Evolutionary conservation across 202 grass and related monocot species (phyloP).

Genomic region (Saccharum hybrid): DNA sequence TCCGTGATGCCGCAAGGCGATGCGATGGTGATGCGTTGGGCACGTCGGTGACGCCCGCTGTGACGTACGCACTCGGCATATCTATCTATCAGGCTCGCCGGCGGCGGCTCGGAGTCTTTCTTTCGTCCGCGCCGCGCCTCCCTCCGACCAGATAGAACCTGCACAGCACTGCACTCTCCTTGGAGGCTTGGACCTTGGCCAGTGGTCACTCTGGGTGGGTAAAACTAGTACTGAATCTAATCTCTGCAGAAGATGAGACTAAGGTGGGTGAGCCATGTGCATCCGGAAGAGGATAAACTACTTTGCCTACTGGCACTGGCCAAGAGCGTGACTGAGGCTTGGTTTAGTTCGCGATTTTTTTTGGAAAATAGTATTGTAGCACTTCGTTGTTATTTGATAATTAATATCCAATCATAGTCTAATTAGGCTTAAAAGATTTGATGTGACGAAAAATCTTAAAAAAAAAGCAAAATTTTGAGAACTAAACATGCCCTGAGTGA

Average conservation of each 20-base stretch:
- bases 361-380: no score
- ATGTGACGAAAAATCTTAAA: no score
- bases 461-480: no score
- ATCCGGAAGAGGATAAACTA: neutral
- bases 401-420: no score
- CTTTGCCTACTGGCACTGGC: slow-evolving; percentile 7
- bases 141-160: neutral
- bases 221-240: neutral
- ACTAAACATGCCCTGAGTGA: no score
- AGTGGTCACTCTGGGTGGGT: neutral
- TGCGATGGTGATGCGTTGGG: neutral
- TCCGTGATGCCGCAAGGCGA: neutral
- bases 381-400: no score
- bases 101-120: neutral
- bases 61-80: slow-evolving; percentile 6
- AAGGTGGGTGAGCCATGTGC: slow-evolving; percentile 10
- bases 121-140: neutral
- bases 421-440: no score
- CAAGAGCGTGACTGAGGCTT: no score
- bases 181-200: neutral
- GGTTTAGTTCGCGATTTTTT: no score
- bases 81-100: neutral
- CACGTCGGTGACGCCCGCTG: slow-evolving; percentile 28
- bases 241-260: no score
- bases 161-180: neutral